Base-by-base conservation (phyloP, 441 rosid species). In the Omphalea diandra region DNA sequence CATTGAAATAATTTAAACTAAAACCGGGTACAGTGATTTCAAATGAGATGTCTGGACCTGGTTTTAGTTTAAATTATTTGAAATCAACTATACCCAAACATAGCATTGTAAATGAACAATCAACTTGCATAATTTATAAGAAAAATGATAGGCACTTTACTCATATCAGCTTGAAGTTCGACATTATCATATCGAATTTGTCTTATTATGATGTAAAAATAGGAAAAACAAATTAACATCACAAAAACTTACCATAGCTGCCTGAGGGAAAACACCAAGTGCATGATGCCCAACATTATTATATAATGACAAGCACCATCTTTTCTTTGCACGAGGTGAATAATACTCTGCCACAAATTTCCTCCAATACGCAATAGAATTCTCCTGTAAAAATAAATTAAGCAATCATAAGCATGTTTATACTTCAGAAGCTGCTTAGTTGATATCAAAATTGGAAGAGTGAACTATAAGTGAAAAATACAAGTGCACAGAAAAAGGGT, bases 271-370 rank as follows among this genome's bases (percentile, higher is more conserved):
- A 67, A 88, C 98, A 72, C 99, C 98, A 49, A 93, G 96, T 27
- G 98, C 91, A 73, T 85, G 95, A 75, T 93, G 88, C 63, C 98
- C 97, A 64, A 90, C 94, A 77, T 90, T 95, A 61, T 93, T 95
- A 54, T 95, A 95, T 66, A 78, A 77, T 33, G 99, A 93, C 80
- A 95, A 81, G 83, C 99, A 95, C 98, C 99, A 95, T 54, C 96
- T 85, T 82, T 93, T 90, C 94, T 93, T 95, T 47, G 97, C 98
- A 66, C 94, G 94, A 24, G 97, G 99, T 26, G 99, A 90, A 81
- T 87, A 95, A 64, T 95, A 95, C 79, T 93, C 98, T 1, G 90
- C 77, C 53, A 95, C 97, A 77, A 95, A 88, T 79, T 95, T 95
- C 81, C 94, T 89, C 99, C 99, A 95, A 50, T 95, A 95, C 29